These are phyloP conservation scores for Eutrema japonicum DNA, from an alignment of 345 rosid genomes.

Conservation along the genomic window DNA sequence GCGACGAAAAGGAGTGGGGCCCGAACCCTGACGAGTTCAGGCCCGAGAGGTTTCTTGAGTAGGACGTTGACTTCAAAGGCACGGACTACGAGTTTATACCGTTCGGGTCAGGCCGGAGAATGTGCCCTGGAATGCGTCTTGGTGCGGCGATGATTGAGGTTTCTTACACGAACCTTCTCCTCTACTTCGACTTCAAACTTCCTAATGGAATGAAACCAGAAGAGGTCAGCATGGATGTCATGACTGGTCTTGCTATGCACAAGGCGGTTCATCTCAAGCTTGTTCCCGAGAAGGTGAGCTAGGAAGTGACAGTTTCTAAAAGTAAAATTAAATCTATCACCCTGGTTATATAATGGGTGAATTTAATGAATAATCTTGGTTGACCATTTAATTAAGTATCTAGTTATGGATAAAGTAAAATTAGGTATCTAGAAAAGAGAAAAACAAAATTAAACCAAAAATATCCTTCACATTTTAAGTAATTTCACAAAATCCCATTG, in stretches of 20 bases:
- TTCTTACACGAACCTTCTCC: slow-evolving; percentile 42
- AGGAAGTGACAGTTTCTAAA: background rate
- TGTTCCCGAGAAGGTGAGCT: slow-evolving; percentile 37
- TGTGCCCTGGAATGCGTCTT: slow-evolving; percentile 50
- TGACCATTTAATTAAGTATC: no score
- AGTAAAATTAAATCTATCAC: slow-evolving; percentile 2
- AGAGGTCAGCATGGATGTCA: slow-evolving; percentile 43
- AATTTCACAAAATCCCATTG: no score
- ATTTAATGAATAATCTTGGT: no score
- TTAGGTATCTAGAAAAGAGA: no score
- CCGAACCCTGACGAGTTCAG: slow-evolving; percentile 45
- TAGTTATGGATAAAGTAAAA: no score
- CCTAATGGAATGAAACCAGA: slow-evolving; percentile 42
- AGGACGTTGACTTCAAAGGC: slow-evolving; percentile 48
- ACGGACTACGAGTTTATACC: slow-evolving; percentile 49
- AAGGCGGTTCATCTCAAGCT: slow-evolving; percentile 45
- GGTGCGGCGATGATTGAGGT: slow-evolving; percentile 46
- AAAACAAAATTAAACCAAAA: no score
- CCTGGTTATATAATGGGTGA: no score
- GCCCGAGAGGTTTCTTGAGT: slow-evolving; percentile 49
- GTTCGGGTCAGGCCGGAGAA: slow-evolving; percentile 48
- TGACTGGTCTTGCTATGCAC: slow-evolving; percentile 46
- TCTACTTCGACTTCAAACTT: slow-evolving; percentile 41
- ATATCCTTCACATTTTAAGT: no score
- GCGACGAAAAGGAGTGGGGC: slow-evolving; percentile 47